These are phyloP conservation scores for Caloboletus firmus DNA, from an alignment of 1,284 basidiomycete genomes.

Conservation along the genomic window DNA sequence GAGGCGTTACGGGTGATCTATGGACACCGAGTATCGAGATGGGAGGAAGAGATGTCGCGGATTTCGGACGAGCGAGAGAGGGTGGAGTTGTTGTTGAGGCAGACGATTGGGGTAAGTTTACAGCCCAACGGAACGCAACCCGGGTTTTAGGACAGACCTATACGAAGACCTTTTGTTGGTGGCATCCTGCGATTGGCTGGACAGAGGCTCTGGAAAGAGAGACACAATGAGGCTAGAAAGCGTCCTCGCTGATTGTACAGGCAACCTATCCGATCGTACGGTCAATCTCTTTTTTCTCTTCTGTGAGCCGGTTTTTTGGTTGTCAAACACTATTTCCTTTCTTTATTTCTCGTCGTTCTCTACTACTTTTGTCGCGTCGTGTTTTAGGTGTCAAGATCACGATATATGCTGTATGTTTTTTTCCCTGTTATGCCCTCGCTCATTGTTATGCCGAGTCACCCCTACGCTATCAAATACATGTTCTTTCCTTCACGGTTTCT, in stretches of 20 bases:
- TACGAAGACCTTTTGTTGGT: not conserved
- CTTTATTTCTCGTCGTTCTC: not conserved
- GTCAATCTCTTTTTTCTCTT: not conserved
- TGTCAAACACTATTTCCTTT: not conserved
- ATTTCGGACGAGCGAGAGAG: constrained; percentile 65
- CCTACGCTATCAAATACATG: constrained; percentile 1
- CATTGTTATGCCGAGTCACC: not conserved
- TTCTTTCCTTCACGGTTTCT: not conserved
- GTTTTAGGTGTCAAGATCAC: not conserved
- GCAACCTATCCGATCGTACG: not conserved
- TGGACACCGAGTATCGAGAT: constrained; percentile 62
- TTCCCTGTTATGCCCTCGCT: not conserved
- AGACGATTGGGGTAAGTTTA: constrained; percentile 53
- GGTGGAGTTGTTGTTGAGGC: constrained; percentile 60
- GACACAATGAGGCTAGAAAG: not conserved
- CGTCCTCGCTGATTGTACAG: not conserved
- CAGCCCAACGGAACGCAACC: constrained; percentile 12
- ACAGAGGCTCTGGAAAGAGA: not conserved
- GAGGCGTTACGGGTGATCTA: constrained; percentile 61
- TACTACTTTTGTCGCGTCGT: not conserved
- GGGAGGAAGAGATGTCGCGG: constrained; percentile 67
- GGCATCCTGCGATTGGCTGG: not conserved
- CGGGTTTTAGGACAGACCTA: not conserved
- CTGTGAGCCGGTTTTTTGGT: not conserved
- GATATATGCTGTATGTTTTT: not conserved